Percentiles rank a stretch among this genome's conserved stretches.
Conservation (phyloP, 805 yeast genomes). For the Pichia thaimueangensis region DNA sequence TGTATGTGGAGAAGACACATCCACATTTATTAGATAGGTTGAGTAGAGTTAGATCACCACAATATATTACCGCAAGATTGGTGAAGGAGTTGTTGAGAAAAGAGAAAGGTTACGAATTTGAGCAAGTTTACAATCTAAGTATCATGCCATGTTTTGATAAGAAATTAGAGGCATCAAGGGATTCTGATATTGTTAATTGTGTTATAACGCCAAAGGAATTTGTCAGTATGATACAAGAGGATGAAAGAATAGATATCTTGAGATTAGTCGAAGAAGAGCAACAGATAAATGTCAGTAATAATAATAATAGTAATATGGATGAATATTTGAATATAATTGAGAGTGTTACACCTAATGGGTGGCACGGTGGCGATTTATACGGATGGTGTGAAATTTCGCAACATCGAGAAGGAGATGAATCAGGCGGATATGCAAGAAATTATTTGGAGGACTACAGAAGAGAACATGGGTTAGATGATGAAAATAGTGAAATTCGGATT, state of each 20-base stretch:
- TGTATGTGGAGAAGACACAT: slow-evolving; percentile 94
- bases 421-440: slow-evolving; percentile 85
- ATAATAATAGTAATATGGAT: too few species aligned
- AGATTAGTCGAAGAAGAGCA: slow-evolving; percentile 16
- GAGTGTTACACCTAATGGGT: slow-evolving; percentile 43
- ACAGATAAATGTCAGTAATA: background rate
- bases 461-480: slow-evolving; percentile 7
- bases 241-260: slow-evolving; percentile 37
- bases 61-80: slow-evolving; percentile 82
- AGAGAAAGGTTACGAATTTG: slow-evolving; percentile 25
- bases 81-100: slow-evolving; percentile 46
- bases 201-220: slow-evolving; percentile 90
- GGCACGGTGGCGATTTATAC: slow-evolving; percentile 46
- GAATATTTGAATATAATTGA: background rate
- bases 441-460: slow-evolving; percentile 37
- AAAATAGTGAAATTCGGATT: slow-evolving; percentile 26
- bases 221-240: slow-evolving; percentile 50
- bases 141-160: slow-evolving; percentile 98
- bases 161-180: slow-evolving; percentile 85
- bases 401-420: slow-evolving; percentile 51
- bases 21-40: slow-evolving; percentile 70
- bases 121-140: slow-evolving; percentile 66
- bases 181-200: slow-evolving; percentile 71
- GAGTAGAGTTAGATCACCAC: slow-evolving; percentile 80
- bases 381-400: slow-evolving; percentile 60